Conservation (phyloP, 139 green algal genomes). For the Tetraselmis chui region DNA sequence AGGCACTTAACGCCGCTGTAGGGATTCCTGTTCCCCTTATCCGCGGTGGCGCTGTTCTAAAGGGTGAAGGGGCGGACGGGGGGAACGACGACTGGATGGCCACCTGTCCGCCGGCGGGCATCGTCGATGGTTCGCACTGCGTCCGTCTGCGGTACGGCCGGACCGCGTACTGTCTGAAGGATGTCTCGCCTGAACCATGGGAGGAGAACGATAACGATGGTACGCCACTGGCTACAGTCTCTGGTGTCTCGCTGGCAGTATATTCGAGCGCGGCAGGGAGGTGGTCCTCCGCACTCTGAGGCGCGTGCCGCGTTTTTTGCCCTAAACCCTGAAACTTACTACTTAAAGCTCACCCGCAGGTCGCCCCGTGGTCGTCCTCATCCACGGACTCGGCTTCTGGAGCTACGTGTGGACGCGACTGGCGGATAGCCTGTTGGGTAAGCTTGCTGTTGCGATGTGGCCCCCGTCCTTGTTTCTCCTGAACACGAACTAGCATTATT, state of each 20-base stretch:
- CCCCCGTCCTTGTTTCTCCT: too few species aligned
- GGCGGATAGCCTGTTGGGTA: background rate
- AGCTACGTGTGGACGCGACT: background rate
- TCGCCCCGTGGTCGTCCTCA: background rate
- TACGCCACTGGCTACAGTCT: too few species aligned
- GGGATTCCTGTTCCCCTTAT: background rate
- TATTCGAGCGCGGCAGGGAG: too few species aligned
- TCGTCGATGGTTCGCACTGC: background rate
- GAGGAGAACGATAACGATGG: background rate
- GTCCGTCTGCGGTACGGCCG: background rate
- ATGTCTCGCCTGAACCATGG: background rate
- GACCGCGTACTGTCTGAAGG: background rate
- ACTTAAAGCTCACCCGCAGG: too few species aligned
- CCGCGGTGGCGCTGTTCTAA: background rate
- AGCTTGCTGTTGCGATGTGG: too few species aligned
- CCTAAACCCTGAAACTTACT: too few species aligned
- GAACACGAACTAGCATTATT: too few species aligned
- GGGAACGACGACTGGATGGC: background rate
- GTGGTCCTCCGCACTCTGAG: too few species aligned
- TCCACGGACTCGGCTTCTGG: background rate
- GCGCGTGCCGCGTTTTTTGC: too few species aligned
- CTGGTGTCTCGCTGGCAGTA: too few species aligned
- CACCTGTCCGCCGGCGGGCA: background rate
- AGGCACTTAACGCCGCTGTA: background rate
- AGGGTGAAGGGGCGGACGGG: too few species aligned